Base-by-base conservation (phyloP, 106 monocot species). In the Agapanthus africanus region DNA sequence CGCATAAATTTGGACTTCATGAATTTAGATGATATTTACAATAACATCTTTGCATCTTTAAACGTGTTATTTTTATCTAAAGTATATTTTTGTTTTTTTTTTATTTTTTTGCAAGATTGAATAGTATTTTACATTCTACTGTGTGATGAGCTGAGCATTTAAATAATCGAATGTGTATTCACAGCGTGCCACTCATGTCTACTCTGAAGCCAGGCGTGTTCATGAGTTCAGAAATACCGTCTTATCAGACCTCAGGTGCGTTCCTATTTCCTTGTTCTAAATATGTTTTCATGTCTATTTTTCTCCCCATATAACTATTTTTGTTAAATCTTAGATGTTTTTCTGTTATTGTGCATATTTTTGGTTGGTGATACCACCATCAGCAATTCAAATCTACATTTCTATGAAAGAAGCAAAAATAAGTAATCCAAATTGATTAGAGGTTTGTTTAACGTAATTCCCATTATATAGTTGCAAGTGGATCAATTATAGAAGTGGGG, bases 181-280 rank as follows among this genome's bases (percentile, higher is more conserved):
- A 54, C 78, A 92, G 91, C 88, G 91, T 25, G 88, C 88, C 27
- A 78, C 74, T 30, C 88, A 92, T 81, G 91, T 92, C 2, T 92
- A 85, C 69, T 83, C 83, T 52, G 91, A 92, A 65, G 88, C 91
- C 52, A 88, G 77, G 65, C 82, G 91, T 40, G 91, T 92, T 34
- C 72, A 83, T 88, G 82, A 79, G 59, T 92, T 92, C 68, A 88
- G 80, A 51, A 82, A 92, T 11, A 66, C 82, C 3, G 88, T 92
- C 33, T 56, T 67, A 37, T 85, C 91, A 40, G 65, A 83, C 30
- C 76, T 83, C 44, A 78, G 91, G 91, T 91, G 42, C 15, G 42
- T 42, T 42, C 42, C 42, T 42, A 15, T 8, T 42, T 42, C 42
- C 42, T 42, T 8, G 42, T 42, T 42, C 15, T 42, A 61, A 0